phyloP scores from a whole-genome alignment of 2,329 filamentous ascomycete species.

The Colletotrichum endophyticum region DNA sequence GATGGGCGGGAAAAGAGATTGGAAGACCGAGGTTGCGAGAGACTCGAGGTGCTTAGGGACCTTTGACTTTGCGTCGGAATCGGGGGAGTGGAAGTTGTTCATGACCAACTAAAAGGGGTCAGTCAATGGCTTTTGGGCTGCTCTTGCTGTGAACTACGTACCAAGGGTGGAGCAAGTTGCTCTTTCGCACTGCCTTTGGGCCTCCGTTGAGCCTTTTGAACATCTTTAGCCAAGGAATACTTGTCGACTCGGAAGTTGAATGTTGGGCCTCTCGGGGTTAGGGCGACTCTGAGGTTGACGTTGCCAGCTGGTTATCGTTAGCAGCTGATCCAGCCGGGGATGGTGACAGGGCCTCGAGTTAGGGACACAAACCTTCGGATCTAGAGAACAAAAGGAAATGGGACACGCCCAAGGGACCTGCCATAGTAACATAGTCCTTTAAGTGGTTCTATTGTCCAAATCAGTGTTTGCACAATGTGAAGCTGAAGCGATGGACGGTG shows the following conservation, averaged over 20 bases:
- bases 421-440: conserved; percentile 94
- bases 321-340: background rate
- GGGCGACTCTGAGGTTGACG: conserved; percentile 86
- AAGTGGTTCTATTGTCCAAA: conserved; percentile 66
- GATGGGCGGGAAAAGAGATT: conserved; percentile 94
- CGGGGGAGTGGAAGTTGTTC: conserved; percentile 89
- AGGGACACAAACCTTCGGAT: conserved; percentile 66
- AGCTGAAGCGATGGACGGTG: background rate
- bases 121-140: conserved; percentile 22
- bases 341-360: background rate
- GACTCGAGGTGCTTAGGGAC: conserved; percentile 95
- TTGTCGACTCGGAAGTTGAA: conserved; percentile 93
- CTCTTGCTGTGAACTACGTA: conserved; percentile 41
- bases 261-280: conserved; percentile 89
- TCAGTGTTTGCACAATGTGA: background rate
- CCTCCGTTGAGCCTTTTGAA: conserved; percentile 82
- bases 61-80: conserved; percentile 63
- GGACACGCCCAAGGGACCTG: conserved; percentile 88
- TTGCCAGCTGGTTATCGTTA: conserved; percentile 64
- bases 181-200: conserved; percentile 85
- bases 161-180: conserved; percentile 82
- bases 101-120: conserved; percentile 74
- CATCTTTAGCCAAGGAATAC: conserved; percentile 92
- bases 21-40: conserved; percentile 91
- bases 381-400: conserved; percentile 94